Evolutionary conservation across 2,329 filamentous ascomycete species (phyloP).

Genomic region (Fusarium denticulatum): DNA sequence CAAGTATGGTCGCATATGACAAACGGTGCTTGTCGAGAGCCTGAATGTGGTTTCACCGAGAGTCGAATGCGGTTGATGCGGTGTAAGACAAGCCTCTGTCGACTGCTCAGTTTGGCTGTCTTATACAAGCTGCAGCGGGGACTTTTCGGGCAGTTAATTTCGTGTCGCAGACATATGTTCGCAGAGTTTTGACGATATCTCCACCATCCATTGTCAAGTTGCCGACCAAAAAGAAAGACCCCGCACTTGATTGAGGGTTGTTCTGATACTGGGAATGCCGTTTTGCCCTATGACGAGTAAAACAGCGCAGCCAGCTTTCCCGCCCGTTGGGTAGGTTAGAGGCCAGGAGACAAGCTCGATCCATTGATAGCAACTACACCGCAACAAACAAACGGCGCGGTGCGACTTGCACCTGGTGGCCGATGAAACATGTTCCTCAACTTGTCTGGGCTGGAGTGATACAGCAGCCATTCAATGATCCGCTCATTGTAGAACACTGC

Average conservation of each 20-base stretch:
- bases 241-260: constrained; percentile 4
- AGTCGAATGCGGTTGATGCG: background rate
- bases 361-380: background rate
- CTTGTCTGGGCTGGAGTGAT: background rate
- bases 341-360: background rate
- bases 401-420: background rate
- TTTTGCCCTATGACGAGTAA: background rate
- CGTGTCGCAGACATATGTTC: constrained; percentile 17
- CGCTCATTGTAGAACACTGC: constrained; percentile 13
- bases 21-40: constrained; percentile 11
- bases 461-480: constrained; percentile 8
- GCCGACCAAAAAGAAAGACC: constrained; percentile 15
- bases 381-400: background rate
- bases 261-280: background rate
- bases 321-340: background rate
- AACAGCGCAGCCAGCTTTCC: background rate
- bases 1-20: constrained; percentile 15
- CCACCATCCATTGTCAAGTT: constrained; percentile 2
- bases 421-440: background rate
- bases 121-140: constrained; percentile 43
- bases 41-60: constrained; percentile 6
- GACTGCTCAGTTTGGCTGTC: background rate
- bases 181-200: constrained; percentile 32
- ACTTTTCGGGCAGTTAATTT: constrained; percentile 47
- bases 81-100: constrained; percentile 5